Percentiles rank a stretch among this genome's conserved stretches.
These are phyloP conservation scores for Schizonepeta tenuifolia DNA, from an alignment of 257 asterid species.

Conservation along the genomic window DNA sequence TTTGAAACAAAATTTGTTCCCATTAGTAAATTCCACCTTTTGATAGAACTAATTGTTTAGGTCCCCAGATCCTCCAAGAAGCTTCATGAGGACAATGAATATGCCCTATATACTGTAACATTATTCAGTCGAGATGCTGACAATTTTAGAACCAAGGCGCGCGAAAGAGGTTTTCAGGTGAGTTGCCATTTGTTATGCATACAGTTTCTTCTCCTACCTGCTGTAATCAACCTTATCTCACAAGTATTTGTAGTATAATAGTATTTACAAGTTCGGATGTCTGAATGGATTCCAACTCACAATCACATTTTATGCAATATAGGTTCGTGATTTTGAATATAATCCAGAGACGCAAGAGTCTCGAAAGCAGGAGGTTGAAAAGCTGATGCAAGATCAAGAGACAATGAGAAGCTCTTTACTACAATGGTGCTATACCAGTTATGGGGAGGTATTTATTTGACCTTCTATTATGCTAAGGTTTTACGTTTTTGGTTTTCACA, in stretches of 20 bases:
- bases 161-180: conserved; percentile 82
- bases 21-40: conserved; percentile 37
- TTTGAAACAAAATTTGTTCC: background rate
- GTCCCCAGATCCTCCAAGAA: conserved; percentile 98
- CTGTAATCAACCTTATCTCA: conserved; percentile 1
- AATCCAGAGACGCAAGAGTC: conserved; percentile 73
- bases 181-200: conserved; percentile 31
- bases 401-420: conserved; percentile 70
- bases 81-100: conserved; percentile 90
- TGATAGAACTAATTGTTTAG: conserved; percentile 54
- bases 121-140: conserved; percentile 95
- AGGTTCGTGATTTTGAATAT: conserved; percentile 88
- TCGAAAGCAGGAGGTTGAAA: conserved; percentile 77
- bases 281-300: conserved; percentile 26
- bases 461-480: conserved; percentile 19
- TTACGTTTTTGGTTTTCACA: background rate
- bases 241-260: conserved; percentile 20
- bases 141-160: conserved; percentile 84
- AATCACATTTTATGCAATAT: conserved; percentile 31
- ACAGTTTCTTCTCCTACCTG: conserved; percentile 20
- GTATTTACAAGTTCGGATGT: conserved; percentile 2
- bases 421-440: conserved; percentile 87
- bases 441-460: conserved; percentile 70
- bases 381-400: conserved; percentile 76
- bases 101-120: conserved; percentile 81